phyloP scores from a whole-genome alignment of 2,329 filamentous ascomycete genomes.

The Aspergillus thermomutatus region DNA sequence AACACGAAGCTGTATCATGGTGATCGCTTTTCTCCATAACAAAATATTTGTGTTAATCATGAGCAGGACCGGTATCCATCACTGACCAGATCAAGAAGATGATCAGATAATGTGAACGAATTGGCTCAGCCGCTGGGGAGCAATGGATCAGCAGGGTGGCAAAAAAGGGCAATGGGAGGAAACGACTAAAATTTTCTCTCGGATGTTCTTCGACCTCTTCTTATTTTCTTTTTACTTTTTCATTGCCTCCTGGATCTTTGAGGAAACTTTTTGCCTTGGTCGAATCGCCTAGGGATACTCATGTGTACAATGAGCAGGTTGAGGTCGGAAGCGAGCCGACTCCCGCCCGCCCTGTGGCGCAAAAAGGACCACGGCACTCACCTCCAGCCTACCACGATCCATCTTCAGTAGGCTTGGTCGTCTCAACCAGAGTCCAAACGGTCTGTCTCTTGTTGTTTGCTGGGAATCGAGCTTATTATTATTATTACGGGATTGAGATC shows the following conservation, averaged over 20 bases:
- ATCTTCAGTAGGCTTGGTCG: not conserved
- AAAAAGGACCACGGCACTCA: conserved; percentile 8
- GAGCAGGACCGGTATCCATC: not conserved
- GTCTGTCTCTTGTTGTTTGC: not conserved
- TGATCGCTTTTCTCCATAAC: not conserved
- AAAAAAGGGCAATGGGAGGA: not conserved
- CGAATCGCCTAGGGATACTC: not conserved
- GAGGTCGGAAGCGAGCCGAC: not conserved
- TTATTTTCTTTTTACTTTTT: not conserved
- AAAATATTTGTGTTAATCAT: not conserved
- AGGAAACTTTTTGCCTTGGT: not conserved
- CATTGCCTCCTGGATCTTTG: not conserved
- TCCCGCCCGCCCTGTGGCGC: conserved; percentile 3
- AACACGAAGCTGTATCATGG: not conserved
- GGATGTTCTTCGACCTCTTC: not conserved
- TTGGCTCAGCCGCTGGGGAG: not conserved
- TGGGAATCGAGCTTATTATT: not conserved
- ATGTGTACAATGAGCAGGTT: not conserved
- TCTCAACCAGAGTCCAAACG: conserved; percentile 1
- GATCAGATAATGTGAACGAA: not conserved
- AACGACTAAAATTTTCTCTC: not conserved
- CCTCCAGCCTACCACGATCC: conserved; percentile 17
- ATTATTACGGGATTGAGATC: not conserved
- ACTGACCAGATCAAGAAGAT: not conserved
- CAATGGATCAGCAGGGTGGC: not conserved